Conservation (phyloP, 768 basidiomycete species). For the Termitomyces sp. region DNA sequence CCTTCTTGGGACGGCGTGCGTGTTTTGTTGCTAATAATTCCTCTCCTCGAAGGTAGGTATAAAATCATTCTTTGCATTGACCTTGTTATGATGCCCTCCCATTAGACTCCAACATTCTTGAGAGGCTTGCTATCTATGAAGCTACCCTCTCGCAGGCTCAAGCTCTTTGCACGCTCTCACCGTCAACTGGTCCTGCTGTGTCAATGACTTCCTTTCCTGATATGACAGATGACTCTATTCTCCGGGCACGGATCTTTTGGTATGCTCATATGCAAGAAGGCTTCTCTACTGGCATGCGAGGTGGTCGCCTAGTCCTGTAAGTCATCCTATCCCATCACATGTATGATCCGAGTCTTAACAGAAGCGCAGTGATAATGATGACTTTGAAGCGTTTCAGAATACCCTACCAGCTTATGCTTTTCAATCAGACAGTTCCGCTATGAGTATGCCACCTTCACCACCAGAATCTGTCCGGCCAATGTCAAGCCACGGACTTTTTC, state of each 20-base stretch:
- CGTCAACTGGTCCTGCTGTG: constrained; percentile 22
- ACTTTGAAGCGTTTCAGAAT: constrained; percentile 67
- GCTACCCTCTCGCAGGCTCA: constrained; percentile 79
- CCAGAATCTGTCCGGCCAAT: constrained; percentile 11
- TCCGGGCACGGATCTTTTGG: constrained; percentile 84
- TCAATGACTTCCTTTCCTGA: constrained; percentile 33
- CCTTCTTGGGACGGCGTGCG: constrained; percentile 88
- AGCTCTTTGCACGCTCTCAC: constrained; percentile 59
- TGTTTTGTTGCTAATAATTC: constrained; percentile 70
- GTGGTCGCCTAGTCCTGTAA: constrained; percentile 80
- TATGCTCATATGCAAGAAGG: constrained; percentile 86
- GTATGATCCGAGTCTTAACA: background rate
- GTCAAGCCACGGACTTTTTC: constrained; percentile 10
- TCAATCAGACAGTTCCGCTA: constrained; percentile 19
- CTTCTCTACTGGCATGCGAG: constrained; percentile 73
- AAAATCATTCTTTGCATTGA: background rate
- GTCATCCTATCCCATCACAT: constrained; percentile 17
- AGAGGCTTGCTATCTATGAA: constrained; percentile 67
- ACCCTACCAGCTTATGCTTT: constrained; percentile 41
- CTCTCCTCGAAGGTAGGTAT: constrained; percentile 77
- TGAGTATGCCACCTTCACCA: constrained; percentile 9
- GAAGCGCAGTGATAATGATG: constrained; percentile 58
- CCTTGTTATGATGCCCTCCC: constrained; percentile 4
- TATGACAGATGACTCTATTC: constrained; percentile 52
- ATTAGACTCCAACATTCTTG: constrained; percentile 40